A percentile compares a stretch with the other conserved stretches of the same genome.
phyloP scores from a whole-genome alignment of 2,329 filamentous ascomycete species.

The Botrytis tulipae region DNA sequence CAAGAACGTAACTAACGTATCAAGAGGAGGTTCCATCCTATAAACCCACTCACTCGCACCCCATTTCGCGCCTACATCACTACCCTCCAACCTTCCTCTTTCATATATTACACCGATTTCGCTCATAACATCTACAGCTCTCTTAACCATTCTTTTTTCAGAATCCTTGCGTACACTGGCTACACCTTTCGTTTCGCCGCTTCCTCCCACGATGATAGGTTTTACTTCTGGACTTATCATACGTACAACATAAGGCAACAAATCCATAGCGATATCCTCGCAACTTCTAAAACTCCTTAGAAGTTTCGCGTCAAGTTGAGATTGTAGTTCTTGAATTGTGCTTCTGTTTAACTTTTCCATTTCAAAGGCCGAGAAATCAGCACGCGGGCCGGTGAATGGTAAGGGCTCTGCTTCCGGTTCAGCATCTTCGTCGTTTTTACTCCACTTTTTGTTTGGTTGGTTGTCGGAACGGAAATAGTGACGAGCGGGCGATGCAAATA shows the following conservation, averaged over 20 bases:
- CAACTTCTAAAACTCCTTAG: conserved; percentile 75
- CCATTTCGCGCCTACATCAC: conserved; percentile 45
- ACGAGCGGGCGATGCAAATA: conserved; percentile 73
- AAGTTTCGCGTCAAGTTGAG: conserved; percentile 69
- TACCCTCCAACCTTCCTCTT: conserved; percentile 68
- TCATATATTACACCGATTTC: conserved; percentile 80
- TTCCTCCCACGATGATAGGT: conserved; percentile 78
- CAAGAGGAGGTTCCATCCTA: conserved; percentile 91
- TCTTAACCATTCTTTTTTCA: conserved; percentile 76
- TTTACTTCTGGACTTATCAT: conserved; percentile 89
- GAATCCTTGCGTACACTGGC: conserved; percentile 86
- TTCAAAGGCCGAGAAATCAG: conserved; percentile 79
- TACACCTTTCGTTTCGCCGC: conserved; percentile 61
- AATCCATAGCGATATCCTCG: conserved; percentile 74
- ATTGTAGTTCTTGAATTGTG: conserved; percentile 70
- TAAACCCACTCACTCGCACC: conserved; percentile 72
- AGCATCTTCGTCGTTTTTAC: conserved; percentile 1
- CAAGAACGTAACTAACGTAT: conserved; percentile 72
- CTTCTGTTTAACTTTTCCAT: conserved; percentile 75
- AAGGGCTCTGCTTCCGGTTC: conserved; percentile 46
- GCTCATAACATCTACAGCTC: conserved; percentile 79
- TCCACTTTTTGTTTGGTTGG: conserved; percentile 43
- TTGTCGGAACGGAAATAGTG: conserved; percentile 43
- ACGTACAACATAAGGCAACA: conserved; percentile 79
- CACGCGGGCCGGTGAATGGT: conserved; percentile 79